Evolutionary conservation across 2,329 filamentous ascomycete species (phyloP).

Genomic region (Xylariaceae sp.): DNA sequence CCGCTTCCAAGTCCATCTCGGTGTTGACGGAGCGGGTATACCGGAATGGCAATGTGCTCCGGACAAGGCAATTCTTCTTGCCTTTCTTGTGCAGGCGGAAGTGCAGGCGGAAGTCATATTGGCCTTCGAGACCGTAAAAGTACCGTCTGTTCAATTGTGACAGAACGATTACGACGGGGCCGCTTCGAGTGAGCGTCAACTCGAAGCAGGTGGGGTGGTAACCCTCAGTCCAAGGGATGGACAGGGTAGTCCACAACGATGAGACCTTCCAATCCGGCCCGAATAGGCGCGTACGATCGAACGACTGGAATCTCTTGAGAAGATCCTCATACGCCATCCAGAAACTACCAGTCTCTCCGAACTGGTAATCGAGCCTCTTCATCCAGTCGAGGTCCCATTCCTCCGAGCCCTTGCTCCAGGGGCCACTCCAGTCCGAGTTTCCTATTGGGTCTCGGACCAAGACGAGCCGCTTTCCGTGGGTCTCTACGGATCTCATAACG

Average conservation of each 20-base stretch:
- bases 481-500: constrained; percentile 53
- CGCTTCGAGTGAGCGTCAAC: constrained; percentile 44
- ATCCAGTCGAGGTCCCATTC: constrained; percentile 82
- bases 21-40: constrained; percentile 73
- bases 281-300: constrained; percentile 56
- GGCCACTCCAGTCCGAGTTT: constrained; percentile 71
- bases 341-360: constrained; percentile 68
- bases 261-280: constrained; percentile 48
- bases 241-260: constrained; percentile 45
- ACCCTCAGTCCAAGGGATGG: constrained; percentile 51
- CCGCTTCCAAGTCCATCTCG: constrained; percentile 68
- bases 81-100: constrained; percentile 50
- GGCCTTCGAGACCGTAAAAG: constrained; percentile 52
- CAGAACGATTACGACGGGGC: constrained; percentile 51
- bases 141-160: constrained; percentile 55
- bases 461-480: constrained; percentile 58
- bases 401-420: constrained; percentile 77
- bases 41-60: constrained; percentile 48
- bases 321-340: constrained; percentile 57
- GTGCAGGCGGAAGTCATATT: constrained; percentile 49
- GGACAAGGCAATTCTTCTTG: constrained; percentile 50
- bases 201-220: constrained; percentile 52
- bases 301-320: constrained; percentile 52
- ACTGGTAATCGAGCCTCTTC: constrained; percentile 64
- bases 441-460: constrained; percentile 76